phyloP scores from a whole-genome alignment of 129 eudicot species.

The Arctium lappa region DNA sequence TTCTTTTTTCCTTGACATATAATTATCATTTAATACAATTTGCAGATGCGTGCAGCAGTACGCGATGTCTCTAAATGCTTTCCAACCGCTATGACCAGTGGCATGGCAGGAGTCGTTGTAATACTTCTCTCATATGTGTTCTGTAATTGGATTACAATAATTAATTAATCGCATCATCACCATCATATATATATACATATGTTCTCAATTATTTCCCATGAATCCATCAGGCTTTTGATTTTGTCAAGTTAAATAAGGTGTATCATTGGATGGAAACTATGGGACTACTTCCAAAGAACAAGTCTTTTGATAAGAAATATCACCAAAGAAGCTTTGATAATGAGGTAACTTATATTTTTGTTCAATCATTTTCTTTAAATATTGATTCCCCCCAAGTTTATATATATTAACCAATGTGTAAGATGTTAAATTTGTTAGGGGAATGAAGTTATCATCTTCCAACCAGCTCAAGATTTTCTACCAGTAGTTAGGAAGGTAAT shows the following conservation, averaged over 20 bases:
- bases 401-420: too few species aligned
- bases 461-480: too few species aligned
- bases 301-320: conserved; percentile 27
- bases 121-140: too few species aligned
- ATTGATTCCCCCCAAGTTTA: too few species aligned
- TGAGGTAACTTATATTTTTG: conserved; percentile 32
- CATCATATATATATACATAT: too few species aligned
- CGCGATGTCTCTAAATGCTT: conserved; percentile 37
- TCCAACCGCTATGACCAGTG: conserved; percentile 62
- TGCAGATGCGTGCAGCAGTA: conserved; percentile 49
- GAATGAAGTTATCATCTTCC: too few species aligned
- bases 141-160: too few species aligned
- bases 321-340: conserved; percentile 36
- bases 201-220: background rate
- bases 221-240: conserved; percentile 29
- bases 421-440: too few species aligned
- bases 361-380: too few species aligned
- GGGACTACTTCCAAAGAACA: conserved; percentile 34
- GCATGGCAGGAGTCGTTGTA: conserved; percentile 38
- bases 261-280: conserved; percentile 56
- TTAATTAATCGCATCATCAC: too few species aligned
- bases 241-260: conserved; percentile 38
- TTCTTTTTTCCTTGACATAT: background rate
- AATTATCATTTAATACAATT: background rate
- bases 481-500: too few species aligned